Evolutionary conservation across 1,139 yeast genomes (phyloP).

Genomic region (Tardiomyces digboiensis): DNA sequence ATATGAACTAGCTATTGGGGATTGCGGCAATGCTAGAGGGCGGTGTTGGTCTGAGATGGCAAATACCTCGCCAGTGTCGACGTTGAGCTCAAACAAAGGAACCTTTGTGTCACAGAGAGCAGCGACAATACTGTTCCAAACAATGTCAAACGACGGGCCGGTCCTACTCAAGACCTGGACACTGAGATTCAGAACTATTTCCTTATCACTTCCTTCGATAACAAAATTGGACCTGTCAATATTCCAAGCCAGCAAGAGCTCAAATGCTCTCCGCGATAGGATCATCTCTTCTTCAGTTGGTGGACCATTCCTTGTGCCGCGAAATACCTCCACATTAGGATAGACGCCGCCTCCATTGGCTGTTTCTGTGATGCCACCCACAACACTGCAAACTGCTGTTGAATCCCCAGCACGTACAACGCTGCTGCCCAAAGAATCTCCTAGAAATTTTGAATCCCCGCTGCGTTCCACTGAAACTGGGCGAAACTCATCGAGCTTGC

Average conservation of each 20-base stretch:
- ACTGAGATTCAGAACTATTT: constrained; percentile 62
- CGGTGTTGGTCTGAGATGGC: background rate
- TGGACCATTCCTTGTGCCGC: constrained; percentile 57
- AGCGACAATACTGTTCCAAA: constrained; percentile 57
- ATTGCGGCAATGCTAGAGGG: background rate
- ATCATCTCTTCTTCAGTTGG: constrained; percentile 92
- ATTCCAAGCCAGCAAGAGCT: constrained; percentile 27
- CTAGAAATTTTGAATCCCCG: constrained; percentile 5
- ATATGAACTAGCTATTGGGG: background rate
- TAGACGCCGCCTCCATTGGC: constrained; percentile 38
- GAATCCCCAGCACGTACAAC: constrained; percentile 69
- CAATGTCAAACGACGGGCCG: constrained; percentile 74
- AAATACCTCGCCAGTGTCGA: constrained; percentile 2
- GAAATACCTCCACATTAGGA: constrained; percentile 72
- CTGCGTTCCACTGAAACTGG: constrained; percentile 35
- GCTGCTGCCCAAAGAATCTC: constrained; percentile 49
- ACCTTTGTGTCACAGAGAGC: constrained; percentile 54
- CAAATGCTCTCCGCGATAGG: constrained; percentile 58
- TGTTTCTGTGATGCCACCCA: constrained; percentile 49
- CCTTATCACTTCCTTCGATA: constrained; percentile 31
- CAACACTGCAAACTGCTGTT: constrained; percentile 63
- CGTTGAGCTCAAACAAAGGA: constrained; percentile 49
- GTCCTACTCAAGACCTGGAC: constrained; percentile 71
- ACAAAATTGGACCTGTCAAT: constrained; percentile 28
- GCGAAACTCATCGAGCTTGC: constrained; percentile 67